Evolutionary conservation across 176 grass and related monocot species (phyloP), one percentile per base, ranked within the genome.

Genomic region (Carex myosuroides): DNA sequence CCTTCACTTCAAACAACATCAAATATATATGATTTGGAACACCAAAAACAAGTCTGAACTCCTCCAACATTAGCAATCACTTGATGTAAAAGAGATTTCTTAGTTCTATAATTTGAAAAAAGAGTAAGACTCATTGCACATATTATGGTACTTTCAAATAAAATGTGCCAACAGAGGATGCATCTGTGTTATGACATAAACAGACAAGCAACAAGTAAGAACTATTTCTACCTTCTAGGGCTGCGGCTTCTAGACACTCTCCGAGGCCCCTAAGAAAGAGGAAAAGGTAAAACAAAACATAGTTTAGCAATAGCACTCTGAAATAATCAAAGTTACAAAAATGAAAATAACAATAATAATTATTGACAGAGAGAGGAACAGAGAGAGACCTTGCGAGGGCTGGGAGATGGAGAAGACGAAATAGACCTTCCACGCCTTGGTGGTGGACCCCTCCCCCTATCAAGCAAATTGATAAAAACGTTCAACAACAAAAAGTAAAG

Each of bases 351-450:
- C 26, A 6, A 70, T 13, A n/a, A 73, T 53, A 61, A 60, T 14
- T 30, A 59, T 13, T 24, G 32, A 10, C 46, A 50, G 52, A 37
- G 61, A 64, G 56, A 64, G 22, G 29, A 24, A 64, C 21, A 57
- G 30, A 37, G 14, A 9, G 37, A 37, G 35, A 90, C 88, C 88
- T 84, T 90, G 21, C 88, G 96, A 84, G 96, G 96, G 83, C 89
- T 93, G 42, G 93, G 96, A 64, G 96, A 95, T 72, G 54, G 85
- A 87, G 96, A 99, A 87, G 87, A 99, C 13, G 96, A 95, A 75
- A 88, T 88, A 52, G 96, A 99, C 62, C 90, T 95, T 85, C 96
- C 91, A 88, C 96, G 96, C 78, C 96, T 98, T 89, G 84, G 87
- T 39, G 90, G 92, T 85, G 96, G 93, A 29, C 86, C 88, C 56